phyloP scores from a whole-genome alignment of 495 filamentous ascomycete species.

The Halenospora varia region DNA sequence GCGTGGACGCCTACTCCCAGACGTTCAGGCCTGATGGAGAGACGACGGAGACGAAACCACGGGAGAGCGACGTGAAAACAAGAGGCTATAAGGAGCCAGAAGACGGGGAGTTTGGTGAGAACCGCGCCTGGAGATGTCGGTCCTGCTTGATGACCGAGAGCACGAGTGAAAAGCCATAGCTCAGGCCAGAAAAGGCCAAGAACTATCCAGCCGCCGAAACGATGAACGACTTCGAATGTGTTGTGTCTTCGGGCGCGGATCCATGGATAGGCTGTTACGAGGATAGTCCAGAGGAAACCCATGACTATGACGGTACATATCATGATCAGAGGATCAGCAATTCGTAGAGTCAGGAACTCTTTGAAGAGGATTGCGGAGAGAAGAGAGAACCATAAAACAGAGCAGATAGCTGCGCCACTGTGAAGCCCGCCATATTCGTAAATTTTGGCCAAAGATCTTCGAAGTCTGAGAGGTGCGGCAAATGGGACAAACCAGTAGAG shows the following conservation, averaged over 20 bases:
- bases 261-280: slow-evolving; percentile 44
- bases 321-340: slow-evolving; percentile 20
- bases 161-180: slow-evolving; percentile 31
- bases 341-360: slow-evolving; percentile 42
- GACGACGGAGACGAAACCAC: slow-evolving; percentile 62
- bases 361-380: slow-evolving; percentile 35
- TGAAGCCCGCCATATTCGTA: slow-evolving; percentile 79
- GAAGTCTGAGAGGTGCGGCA: slow-evolving; percentile 57
- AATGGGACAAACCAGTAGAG: slow-evolving; percentile 52
- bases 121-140: slow-evolving; percentile 24
- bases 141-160: slow-evolving; percentile 13
- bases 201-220: slow-evolving; percentile 61
- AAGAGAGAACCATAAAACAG: slow-evolving; percentile 63
- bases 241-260: slow-evolving; percentile 55
- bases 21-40: slow-evolving; percentile 54
- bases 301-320: slow-evolving; percentile 36
- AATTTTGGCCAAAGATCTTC: slow-evolving; percentile 63
- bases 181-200: slow-evolving; percentile 58
- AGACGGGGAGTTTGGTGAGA: slow-evolving; percentile 52
- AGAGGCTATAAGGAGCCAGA: slow-evolving; percentile 63
- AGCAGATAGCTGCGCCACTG: slow-evolving; percentile 64
- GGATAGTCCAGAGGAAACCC: slow-evolving; percentile 39
- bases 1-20: slow-evolving; percentile 60
- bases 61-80: slow-evolving; percentile 60
- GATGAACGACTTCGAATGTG: slow-evolving; percentile 63